Evolutionary conservation across 2,329 filamentous ascomycete species (phyloP), one percentile per base, ranked within the genome.

Genomic region (Sclerotinia nivalis): DNA sequence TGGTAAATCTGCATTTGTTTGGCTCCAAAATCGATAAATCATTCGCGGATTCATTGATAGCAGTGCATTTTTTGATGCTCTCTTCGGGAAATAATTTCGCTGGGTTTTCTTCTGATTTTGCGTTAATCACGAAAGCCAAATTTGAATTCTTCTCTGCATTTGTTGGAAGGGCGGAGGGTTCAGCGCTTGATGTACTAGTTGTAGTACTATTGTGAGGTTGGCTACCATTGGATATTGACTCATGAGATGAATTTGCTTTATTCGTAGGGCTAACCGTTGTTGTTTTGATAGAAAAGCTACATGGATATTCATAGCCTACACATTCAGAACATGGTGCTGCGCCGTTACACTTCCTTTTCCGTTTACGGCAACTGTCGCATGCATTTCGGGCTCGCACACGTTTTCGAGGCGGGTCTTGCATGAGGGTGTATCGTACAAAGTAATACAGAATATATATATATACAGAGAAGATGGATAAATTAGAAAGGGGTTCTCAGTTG

Each of bases 261-360:
- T 68, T 64, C 20, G 25, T 25, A 37, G 52, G 34, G 22, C 45
- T 25, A 18, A 7, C 45, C 18, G 56, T 12, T 28, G 40, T 40
- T 56, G 37, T 60, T 69, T 68, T 72, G 18, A 31, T 40, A 20
- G 56, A 64, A 54, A 62, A 68, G 66, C 47, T 62, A 66, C 74
- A 76, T 1, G 74, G 70, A 49, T 76, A 76, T 28, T 70, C 73
- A 55, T 74, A 75, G 18, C 68, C 70, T 34, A 64, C 49, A 66
- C 74, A 76, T 49, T 69, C 72, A 22, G 71, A 62, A 40, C 74
- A 75, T 13, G 74, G 74, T n/a, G 68, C 45, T 8, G 67, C 54
- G 4, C 69, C 72, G 45, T 76, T 74, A 67, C 75, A 76, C 68
- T 75, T 76, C 37, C 73, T 71, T 58, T 76, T 75, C 34, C 75